These are phyloP conservation scores for Aspergillus latus DNA, from an alignment of 2,329 filamentous ascomycete genomes.

Conservation along the genomic window DNA sequence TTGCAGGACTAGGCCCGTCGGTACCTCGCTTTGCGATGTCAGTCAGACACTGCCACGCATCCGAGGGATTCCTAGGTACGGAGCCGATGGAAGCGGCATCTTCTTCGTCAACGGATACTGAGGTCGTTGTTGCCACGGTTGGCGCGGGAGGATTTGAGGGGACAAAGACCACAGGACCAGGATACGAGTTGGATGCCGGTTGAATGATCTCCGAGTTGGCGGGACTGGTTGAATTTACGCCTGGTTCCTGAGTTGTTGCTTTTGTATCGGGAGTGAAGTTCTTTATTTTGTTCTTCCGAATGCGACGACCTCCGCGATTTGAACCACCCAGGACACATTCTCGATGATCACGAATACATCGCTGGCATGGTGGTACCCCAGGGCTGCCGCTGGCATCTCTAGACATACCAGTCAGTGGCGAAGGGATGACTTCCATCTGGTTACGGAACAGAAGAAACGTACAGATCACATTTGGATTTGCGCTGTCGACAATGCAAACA, in stretches of 20 bases:
- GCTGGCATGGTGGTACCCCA: constrained; percentile 55
- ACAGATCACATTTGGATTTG: constrained; percentile 55
- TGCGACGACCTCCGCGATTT: constrained; percentile 59
- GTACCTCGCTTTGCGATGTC: constrained; percentile 44
- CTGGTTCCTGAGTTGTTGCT: constrained; percentile 25
- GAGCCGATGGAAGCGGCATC: constrained; percentile 43
- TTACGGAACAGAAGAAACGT: too few species aligned
- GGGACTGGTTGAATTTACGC: constrained; percentile 28
- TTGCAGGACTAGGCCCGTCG: constrained; percentile 22
- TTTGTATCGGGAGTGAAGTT: constrained; percentile 32
- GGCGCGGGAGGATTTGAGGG: constrained; percentile 29
- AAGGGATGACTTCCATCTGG: too few species aligned
- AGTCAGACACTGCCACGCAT: constrained; percentile 50
- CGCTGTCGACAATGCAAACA: constrained; percentile 51
- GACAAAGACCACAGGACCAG: constrained; percentile 37
- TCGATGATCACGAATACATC: constrained; percentile 58
- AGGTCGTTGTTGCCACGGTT: constrained; percentile 19
- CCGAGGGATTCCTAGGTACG: constrained; percentile 48
- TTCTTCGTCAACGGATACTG: constrained; percentile 37
- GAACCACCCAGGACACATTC: constrained; percentile 61
- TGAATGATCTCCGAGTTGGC: constrained; percentile 28
- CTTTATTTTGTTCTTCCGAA: constrained; percentile 54
- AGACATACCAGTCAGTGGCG: constrained; percentile 9
- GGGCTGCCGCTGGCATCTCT: constrained; percentile 50
- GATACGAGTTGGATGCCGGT: constrained; percentile 30